phyloP scores from a whole-genome alignment of 2,329 filamentous ascomycete genomes.

The Phaeophleospora eucalypticola region DNA sequence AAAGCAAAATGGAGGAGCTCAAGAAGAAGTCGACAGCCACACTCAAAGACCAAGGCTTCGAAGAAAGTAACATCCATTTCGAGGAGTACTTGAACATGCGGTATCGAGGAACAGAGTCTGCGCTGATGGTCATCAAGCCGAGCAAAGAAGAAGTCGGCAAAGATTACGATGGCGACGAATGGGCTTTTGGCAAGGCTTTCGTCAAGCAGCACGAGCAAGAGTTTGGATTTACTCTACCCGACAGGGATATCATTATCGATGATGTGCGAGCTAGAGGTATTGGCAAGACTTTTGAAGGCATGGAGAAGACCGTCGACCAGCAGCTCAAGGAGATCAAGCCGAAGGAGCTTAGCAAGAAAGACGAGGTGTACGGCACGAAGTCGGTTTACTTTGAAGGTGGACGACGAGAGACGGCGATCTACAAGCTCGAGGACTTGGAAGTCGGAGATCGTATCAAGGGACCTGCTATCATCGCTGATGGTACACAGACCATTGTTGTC shows the following conservation, averaged over 20 bases:
- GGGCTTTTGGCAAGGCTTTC: conserved; percentile 82
- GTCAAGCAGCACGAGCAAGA: conserved; percentile 84
- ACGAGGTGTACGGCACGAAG: conserved; percentile 62
- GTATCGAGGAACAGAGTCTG: conserved; percentile 85
- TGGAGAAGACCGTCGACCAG: conserved; percentile 77
- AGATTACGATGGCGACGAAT: conserved; percentile 61
- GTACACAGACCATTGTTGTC: conserved; percentile 87
- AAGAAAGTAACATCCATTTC: conserved; percentile 68
- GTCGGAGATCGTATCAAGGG: conserved; percentile 71
- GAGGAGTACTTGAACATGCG: conserved; percentile 94
- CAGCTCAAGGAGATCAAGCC: conserved; percentile 69
- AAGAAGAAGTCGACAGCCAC: conserved; percentile 68
- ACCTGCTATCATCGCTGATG: conserved; percentile 81
- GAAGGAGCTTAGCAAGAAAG: conserved; percentile 51
- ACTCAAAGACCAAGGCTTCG: conserved; percentile 74
- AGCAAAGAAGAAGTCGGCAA: conserved; percentile 57
- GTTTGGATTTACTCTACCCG: conserved; percentile 83
- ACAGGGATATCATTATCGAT: conserved; percentile 84
- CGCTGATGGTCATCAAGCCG: conserved; percentile 82
- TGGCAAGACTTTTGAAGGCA: conserved; percentile 76
- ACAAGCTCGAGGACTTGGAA: conserved; percentile 70
- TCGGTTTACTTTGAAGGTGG: conserved; percentile 83
- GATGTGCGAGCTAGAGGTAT: conserved; percentile 86
- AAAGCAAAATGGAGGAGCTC: conserved; percentile 71
- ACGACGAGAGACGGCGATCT: conserved; percentile 72